These are phyloP conservation scores for Vigna nakashimae DNA, from an alignment of 306 rosid species.

Conservation along the genomic window DNA sequence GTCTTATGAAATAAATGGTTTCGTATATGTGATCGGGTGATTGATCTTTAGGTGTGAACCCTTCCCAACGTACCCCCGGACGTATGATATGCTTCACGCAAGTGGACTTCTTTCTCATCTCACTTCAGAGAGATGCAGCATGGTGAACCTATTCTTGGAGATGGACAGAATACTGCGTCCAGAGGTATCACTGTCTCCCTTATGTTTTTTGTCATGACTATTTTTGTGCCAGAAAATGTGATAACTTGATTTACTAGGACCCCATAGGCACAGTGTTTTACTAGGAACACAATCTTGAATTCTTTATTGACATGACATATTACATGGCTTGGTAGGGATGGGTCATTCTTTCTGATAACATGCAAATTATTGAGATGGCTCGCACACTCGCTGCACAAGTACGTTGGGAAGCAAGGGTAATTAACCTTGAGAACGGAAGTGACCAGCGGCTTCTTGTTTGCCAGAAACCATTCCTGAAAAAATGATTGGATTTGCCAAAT, in stretches of 20 bases:
- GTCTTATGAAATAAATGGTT: conserved; percentile 31
- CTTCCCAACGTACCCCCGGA: conserved; percentile 89
- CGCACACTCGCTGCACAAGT: conserved; percentile 71
- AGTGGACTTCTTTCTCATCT: conserved; percentile 79
- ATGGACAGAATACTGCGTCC: conserved; percentile 94
- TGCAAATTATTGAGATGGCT: conserved; percentile 77
- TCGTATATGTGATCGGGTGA: conserved; percentile 35
- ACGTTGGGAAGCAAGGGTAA: conserved; percentile 93
- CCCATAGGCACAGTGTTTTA: too few relatives aligned
- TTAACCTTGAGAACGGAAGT: conserved; percentile 83
- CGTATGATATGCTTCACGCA: conserved; percentile 89
- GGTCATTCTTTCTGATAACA: conserved; percentile 71
- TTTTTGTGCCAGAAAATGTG: conserved; percentile 1
- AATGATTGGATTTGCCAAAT: conserved; percentile 57
- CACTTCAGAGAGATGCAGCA: conserved; percentile 70
- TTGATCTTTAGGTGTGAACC: conserved; percentile 83
- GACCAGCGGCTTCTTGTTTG: conserved; percentile 85
- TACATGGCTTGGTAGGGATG: conserved; percentile 70
- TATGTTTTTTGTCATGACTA: conserved; percentile 15
- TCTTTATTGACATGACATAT: conserved; percentile 4
- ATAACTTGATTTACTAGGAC: background rate
- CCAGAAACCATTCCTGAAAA: conserved; percentile 85
- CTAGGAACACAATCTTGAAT: background rate
- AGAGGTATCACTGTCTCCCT: conserved; percentile 58
- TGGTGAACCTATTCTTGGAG: conserved; percentile 75